phyloP scores from a whole-genome alignment of 2,329 filamentous ascomycete species.

The Aspergillus sergii region DNA sequence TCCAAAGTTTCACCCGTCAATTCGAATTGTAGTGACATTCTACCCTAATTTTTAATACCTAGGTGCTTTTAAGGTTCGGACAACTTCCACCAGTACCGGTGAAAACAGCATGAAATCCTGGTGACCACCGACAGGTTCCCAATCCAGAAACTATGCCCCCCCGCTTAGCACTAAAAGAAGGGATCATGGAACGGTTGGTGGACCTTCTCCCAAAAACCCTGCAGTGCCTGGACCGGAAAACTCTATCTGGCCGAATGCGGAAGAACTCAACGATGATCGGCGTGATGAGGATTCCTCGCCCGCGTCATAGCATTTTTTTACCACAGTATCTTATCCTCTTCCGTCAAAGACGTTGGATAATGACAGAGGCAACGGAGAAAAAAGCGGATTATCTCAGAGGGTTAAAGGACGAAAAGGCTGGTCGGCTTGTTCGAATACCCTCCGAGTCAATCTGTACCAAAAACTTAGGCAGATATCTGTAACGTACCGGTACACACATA shows the following conservation, averaged over 20 bases:
- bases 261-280: constrained; percentile 18
- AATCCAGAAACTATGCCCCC: neutral
- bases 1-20: neutral
- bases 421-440: no score
- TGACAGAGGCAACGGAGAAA: neutral
- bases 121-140: constrained; percentile 7
- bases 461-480: no score
- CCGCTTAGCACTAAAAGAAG: constrained; percentile 12
- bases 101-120: constrained; percentile 4
- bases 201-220: constrained; percentile 6
- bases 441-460: no score
- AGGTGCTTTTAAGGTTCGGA: neutral
- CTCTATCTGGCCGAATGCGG: constrained; percentile 22
- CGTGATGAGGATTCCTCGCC: constrained; percentile 8
- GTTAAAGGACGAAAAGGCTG: neutral
- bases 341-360: neutral
- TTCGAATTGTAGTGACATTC: neutral
- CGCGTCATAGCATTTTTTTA: constrained; percentile 1
- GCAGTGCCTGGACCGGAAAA: constrained; percentile 21
- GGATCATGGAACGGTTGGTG: constrained; percentile 10
- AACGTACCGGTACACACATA: no score
- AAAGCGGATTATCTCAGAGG: neutral
- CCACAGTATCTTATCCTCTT: neutral
- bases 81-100: neutral
- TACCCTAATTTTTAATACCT: neutral